Percentiles rank a stretch among this genome's conserved stretches.
Conservation (phyloP, 2,329 filamentous ascomycete species). For the Penicillium sp. region DNA sequence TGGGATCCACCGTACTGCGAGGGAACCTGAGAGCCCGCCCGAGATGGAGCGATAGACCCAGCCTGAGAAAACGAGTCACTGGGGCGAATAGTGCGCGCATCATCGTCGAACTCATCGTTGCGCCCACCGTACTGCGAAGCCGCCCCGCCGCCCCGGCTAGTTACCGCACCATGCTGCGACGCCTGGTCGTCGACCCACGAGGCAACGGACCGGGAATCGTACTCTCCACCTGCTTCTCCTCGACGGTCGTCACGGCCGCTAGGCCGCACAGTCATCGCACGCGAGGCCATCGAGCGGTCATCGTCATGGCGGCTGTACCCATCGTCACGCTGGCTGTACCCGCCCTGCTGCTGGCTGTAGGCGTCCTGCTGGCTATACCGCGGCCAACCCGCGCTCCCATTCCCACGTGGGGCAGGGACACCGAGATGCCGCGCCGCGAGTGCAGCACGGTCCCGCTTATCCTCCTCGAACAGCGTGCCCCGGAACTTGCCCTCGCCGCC, state of each 20-base stretch:
- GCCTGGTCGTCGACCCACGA: neutral
- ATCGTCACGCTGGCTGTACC: neutral
- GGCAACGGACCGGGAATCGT: neutral
- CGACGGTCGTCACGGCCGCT: too few relatives aligned
- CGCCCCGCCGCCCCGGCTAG: too few relatives aligned
- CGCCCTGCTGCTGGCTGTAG: too few relatives aligned
- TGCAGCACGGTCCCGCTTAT: neutral
- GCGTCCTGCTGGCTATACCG: neutral
- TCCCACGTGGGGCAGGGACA: too few relatives aligned
- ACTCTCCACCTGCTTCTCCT: too few relatives aligned
- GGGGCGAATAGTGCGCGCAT: neutral
- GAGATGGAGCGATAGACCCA: too few relatives aligned
- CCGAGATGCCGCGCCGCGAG: neutral
- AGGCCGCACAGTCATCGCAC: too few relatives aligned
- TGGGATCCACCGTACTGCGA: neutral
- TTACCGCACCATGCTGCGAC: neutral
- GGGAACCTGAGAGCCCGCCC: neutral
- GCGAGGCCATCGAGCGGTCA: neutral
- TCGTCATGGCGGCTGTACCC: too few relatives aligned
- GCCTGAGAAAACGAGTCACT: neutral
- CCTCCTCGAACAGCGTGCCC: neutral
- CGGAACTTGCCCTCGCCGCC: too few relatives aligned
- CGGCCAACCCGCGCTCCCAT: neutral
- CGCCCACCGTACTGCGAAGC: too few relatives aligned
- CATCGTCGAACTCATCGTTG: neutral